Percentiles rank a stretch among this genome's conserved stretches.
Evolutionary conservation across 257 asterid genomes (phyloP).

Genomic region (Nicotiana noctiflora): DNA sequence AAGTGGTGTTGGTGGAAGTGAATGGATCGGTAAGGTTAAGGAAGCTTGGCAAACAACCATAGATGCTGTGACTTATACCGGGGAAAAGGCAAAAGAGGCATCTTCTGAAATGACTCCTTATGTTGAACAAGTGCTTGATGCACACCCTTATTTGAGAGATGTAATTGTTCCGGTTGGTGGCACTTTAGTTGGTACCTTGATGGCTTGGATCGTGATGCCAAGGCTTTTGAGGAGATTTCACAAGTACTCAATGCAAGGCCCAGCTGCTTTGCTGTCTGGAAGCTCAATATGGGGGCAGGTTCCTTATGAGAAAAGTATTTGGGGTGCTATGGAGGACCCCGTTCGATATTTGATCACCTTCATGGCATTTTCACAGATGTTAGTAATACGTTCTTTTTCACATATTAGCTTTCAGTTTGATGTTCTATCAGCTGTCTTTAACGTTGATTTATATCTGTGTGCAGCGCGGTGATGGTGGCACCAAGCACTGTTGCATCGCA

Average conservation of each 20-base stretch:
- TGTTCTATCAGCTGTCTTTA: neutral
- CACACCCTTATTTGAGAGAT: conserved; percentile 76
- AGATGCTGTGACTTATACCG: conserved; percentile 40
- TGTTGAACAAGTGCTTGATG: conserved; percentile 59
- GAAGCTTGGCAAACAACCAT: conserved; percentile 46
- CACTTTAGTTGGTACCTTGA: conserved; percentile 54
- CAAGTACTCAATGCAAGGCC: conserved; percentile 55
- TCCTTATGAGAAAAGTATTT: conserved; percentile 80
- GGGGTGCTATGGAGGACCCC: conserved; percentile 92
- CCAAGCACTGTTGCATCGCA: conserved; percentile 57
- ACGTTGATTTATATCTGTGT: conserved; percentile 2
- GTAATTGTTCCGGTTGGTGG: conserved; percentile 76
- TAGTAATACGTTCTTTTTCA: conserved; percentile 21
- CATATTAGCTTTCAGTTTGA: conserved; percentile 2
- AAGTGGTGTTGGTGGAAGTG: conserved; percentile 44
- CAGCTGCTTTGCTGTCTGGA: conserved; percentile 49
- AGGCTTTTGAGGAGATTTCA: conserved; percentile 64
- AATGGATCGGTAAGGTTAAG: conserved; percentile 53
- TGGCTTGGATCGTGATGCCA: conserved; percentile 87
- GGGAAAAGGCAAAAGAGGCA: conserved; percentile 57
- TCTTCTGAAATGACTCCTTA: conserved; percentile 48
- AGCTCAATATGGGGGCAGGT: conserved; percentile 64
- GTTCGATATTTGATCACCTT: conserved; percentile 61
- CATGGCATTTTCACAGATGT: conserved; percentile 78
- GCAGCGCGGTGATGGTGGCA: conserved; percentile 78